Percentiles rank a stretch among this genome's conserved stretches.
phyloP scores from a whole-genome alignment of 2,329 filamentous ascomycete genomes.

The Cladosporium austrohemisphaericum region DNA sequence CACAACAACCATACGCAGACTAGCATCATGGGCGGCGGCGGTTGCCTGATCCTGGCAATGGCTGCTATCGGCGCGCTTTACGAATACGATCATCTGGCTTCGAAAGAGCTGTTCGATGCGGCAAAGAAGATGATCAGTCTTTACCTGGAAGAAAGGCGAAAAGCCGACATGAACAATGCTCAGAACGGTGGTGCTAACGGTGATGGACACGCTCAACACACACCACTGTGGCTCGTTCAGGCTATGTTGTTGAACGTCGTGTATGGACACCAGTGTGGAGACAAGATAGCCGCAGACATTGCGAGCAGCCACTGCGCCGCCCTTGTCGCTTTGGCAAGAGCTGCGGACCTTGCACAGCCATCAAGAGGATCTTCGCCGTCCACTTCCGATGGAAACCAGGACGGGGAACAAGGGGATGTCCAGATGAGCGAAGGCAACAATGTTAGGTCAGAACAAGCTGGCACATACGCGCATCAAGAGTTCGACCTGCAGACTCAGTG shows the following conservation, averaged over 20 bases:
- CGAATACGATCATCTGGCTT: slow-evolving; percentile 74
- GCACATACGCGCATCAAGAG: slow-evolving; percentile 20
- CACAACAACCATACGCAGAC: slow-evolving; percentile 51
- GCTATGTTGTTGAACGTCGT: slow-evolving; percentile 95
- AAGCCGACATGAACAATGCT: slow-evolving; percentile 69
- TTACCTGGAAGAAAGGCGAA: slow-evolving; percentile 86
- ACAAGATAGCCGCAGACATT: slow-evolving; percentile 86
- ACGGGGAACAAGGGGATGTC: slow-evolving; percentile 41
- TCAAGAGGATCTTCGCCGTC: slow-evolving; percentile 19
- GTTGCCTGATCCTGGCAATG: slow-evolving; percentile 83
- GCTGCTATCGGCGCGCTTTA: slow-evolving; percentile 83
- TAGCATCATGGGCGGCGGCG: slow-evolving; percentile 68
- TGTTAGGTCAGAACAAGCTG: slow-evolving; percentile 9
- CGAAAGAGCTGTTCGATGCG: slow-evolving; percentile 83
- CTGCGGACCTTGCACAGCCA: slow-evolving; percentile 70
- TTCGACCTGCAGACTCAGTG: slow-evolving; percentile 67
- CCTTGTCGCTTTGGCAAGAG: slow-evolving; percentile 83
- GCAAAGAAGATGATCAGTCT: slow-evolving; percentile 93
- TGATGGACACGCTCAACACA: slow-evolving; percentile 52
- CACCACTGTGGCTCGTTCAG: slow-evolving; percentile 91
- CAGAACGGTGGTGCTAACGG: slow-evolving; percentile 43
- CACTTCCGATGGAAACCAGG: slow-evolving; percentile 12
- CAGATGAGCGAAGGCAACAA: slow-evolving; percentile 42
- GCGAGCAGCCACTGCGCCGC: slow-evolving; percentile 89
- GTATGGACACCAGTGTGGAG: slow-evolving; percentile 90